Base-by-base conservation (phyloP, 148 eudicot genomes). In the Vaccinium macrocarpon region DNA sequence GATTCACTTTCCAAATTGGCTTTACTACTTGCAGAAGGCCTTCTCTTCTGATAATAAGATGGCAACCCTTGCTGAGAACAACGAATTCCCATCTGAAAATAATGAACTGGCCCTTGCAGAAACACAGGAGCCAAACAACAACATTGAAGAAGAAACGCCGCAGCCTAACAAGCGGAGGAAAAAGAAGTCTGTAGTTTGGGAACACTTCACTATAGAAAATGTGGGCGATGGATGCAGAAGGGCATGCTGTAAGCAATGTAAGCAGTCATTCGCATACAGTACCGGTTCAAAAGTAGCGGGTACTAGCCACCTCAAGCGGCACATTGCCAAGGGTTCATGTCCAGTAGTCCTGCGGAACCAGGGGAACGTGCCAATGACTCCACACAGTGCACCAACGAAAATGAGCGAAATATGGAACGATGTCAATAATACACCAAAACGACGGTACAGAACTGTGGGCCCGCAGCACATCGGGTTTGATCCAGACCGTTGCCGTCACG, bases 231-330 rank as follows among this genome's bases (percentile, higher is more conserved):
- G 92, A 48, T 87, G 90, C 71, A 89, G 92, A 87, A 92, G 95
- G 83, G 97, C 97, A 29, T 87, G 88, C 66, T 93, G 97, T 81
- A 91, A 91, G 84, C 90, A 90, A 27, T 93, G 97, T 76, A 89
- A 89, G 86, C 92, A 92, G 68, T 92, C 97, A 49, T 93, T 92
- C 85, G 95, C 97, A 8, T 92, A 93, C 84, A 92, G 91, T 76
- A 91, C 90, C 11, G 97, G 97, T 42, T 87, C 93, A 8, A 93
- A 92, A 86, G 93, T 90, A 23, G 91, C 92, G 8, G 97, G 97
- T 13, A 93, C 97, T 8, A 93, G 97, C 88, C 97, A 93, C 87
- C 89, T 93, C 35, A 92, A 91, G 82, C 92, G 97, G 9, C 97
- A 93, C 85, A 91, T 93, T 25, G 92, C 93, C 70, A 91, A 89